Evolutionary conservation across 805 yeast genomes (phyloP).

Genomic region (Yamadazyma insecticola): DNA sequence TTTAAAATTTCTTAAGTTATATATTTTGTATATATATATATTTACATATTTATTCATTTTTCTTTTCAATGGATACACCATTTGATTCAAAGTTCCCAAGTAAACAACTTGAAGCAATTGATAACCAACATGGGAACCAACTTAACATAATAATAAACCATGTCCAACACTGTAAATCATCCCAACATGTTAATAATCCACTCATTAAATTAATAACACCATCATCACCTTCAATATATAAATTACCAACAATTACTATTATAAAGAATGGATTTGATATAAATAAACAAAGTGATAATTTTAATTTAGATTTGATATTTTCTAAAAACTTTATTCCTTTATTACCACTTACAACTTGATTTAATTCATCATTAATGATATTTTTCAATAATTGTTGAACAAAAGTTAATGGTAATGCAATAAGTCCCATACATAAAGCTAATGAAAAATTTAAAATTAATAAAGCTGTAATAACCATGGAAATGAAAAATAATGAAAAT

Average conservation of each 20-base stretch:
- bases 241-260: conserved; percentile 21
- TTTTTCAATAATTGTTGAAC: conserved; percentile 33
- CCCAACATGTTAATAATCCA: conserved; percentile 61
- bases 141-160: conserved; percentile 71
- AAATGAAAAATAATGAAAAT: conserved; percentile 50
- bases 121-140: conserved; percentile 82
- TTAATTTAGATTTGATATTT: conserved; percentile 11
- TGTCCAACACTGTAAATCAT: conserved; percentile 74
- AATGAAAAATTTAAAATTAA: conserved; percentile 82
- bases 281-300: conserved; percentile 32
- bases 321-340: too few species aligned
- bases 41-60: background rate
- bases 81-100: conserved; percentile 25
- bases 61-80: conserved; percentile 1
- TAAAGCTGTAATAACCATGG: conserved; percentile 67
- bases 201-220: conserved; percentile 40
- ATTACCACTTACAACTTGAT: too few species aligned
- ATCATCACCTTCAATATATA: conserved; percentile 21
- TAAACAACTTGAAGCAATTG: conserved; percentile 22
- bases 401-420: conserved; percentile 73
- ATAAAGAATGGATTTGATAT: conserved; percentile 50
- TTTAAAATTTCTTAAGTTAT: background rate
- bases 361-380: conserved; percentile 6
- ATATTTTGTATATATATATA: background rate
- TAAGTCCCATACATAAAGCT: conserved; percentile 64